Evolutionary conservation across 352 stramenopile species (phyloP), one percentile per base, ranked within the genome.

Genomic region (Globisporangium iwayamae): DNA sequence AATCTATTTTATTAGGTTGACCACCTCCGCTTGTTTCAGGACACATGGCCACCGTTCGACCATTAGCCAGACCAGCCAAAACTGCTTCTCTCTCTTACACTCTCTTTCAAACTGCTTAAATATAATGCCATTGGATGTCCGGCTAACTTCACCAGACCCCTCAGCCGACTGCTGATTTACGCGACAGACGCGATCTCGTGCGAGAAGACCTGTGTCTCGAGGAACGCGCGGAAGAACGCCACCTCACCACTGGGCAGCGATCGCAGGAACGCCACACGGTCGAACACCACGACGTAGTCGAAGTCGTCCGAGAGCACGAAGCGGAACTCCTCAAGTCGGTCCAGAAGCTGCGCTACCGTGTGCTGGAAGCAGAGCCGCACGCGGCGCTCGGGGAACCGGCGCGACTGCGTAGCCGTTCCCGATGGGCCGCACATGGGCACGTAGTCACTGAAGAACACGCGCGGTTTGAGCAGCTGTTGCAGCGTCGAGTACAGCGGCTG

Each of bases 281-380:
- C 86, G 65, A 95, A 95, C 50, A 95, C 86, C 43, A 95, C 86
- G 30, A 92, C 83, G 53, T 83, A 91, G 71, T 95, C 86, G 57
- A 93, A 92, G 65, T 95, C 86, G 63, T 95, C 86, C 52, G 86
- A 92, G 28, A 95, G 70, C 62, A 93, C 83, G 60, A 92, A 95
- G 36, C 86, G 83, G 62, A 88, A 93, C 63, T 90, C 82, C 55
- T 92, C 83, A 1, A 95, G 68, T 7, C 70, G 77, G 16, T 76
- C 71, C 47, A 90, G 64, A 2, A 91, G 63, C 67, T 83, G 70
- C 34, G 77, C 67, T 18, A 93, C 51, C 5, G 76, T 75, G 11
- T 75, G 67, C 13, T 73, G 70, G 51, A 93, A 93, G 39, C 78
- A 89, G 14, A 72, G 71, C 6, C 84, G 80, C 54, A 93, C 79